Conservation (phyloP, 495 filamentous ascomycete species). For the Lophium mytilinum region DNA sequence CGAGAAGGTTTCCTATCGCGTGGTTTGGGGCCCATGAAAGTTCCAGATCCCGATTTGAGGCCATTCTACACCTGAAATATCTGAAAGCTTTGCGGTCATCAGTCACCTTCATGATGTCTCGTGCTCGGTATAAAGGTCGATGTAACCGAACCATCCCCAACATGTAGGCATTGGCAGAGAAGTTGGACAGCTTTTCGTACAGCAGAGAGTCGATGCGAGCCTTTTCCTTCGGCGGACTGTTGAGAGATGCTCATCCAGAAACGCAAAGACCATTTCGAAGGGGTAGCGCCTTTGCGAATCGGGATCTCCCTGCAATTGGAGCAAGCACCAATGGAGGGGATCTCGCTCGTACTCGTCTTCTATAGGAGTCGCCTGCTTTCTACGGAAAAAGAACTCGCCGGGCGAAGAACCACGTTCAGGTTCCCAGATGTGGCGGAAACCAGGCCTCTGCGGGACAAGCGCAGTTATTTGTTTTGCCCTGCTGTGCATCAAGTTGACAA, state of each 20-base stretch:
- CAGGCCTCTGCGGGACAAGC: neutral
- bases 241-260: conserved; percentile 3
- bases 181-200: neutral
- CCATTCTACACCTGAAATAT: too few relatives aligned
- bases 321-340: conserved; percentile 1
- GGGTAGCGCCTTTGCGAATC: neutral
- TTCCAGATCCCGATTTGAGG: too few relatives aligned
- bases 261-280: neutral
- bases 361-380: neutral
- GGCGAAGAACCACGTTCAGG: neutral
- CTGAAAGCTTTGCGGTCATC: neutral
- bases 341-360: neutral
- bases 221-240: neutral
- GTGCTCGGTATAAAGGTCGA: neutral
- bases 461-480: neutral
- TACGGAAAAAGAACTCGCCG: neutral
- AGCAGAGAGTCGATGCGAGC: conserved; percentile 1
- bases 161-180: neutral
- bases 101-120: neutral
- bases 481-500: neutral
- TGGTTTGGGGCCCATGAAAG: too few relatives aligned
- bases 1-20: too few relatives aligned
- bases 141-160: neutral
- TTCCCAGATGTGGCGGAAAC: neutral
- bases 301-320: neutral